Percentiles rank a stretch among this genome's conserved stretches.
Conservation (phyloP, 495 filamentous ascomycete species). For the Articulospora tetracladia region DNA sequence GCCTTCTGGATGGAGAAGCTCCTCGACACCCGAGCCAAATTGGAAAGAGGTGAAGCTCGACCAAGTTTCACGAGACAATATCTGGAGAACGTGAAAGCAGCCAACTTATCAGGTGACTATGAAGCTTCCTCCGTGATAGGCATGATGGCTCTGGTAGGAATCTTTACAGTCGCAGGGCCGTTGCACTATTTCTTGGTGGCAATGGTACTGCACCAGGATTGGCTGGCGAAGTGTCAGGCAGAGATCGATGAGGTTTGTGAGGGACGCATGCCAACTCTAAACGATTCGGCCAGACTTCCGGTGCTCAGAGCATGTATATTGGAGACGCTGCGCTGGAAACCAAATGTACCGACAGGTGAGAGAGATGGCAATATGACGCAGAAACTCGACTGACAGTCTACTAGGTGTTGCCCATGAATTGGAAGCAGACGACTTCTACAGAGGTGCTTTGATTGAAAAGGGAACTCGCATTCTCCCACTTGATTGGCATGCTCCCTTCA, state of each 20-base stretch:
- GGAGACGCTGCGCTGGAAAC: slow-evolving; percentile 51
- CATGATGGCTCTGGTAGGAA: slow-evolving; percentile 36
- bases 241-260: slow-evolving; percentile 54
- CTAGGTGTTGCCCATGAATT: slow-evolving; percentile 36
- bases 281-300: slow-evolving; percentile 38
- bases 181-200: slow-evolving; percentile 41
- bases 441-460: slow-evolving; percentile 46
- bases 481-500: background rate
- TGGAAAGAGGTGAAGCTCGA: background rate
- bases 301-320: slow-evolving; percentile 42
- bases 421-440: slow-evolving; percentile 40
- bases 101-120: background rate
- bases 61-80: background rate
- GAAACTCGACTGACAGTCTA: background rate
- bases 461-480: slow-evolving; percentile 20
- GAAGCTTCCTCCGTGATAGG: slow-evolving; percentile 33
- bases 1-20: slow-evolving; percentile 7
- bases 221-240: slow-evolving; percentile 44
- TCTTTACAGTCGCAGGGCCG: slow-evolving; percentile 32
- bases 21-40: background rate
- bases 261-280: slow-evolving; percentile 42
- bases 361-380: background rate
- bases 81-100: slow-evolving; percentile 4
- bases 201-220: slow-evolving; percentile 55
- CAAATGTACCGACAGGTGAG: slow-evolving; percentile 28